Percentiles rank a stretch among this genome's conserved stretches.
These are phyloP conservation scores for Epithemia pelagica DNA, from an alignment of 108 stramenopile species.

Conservation along the genomic window DNA sequence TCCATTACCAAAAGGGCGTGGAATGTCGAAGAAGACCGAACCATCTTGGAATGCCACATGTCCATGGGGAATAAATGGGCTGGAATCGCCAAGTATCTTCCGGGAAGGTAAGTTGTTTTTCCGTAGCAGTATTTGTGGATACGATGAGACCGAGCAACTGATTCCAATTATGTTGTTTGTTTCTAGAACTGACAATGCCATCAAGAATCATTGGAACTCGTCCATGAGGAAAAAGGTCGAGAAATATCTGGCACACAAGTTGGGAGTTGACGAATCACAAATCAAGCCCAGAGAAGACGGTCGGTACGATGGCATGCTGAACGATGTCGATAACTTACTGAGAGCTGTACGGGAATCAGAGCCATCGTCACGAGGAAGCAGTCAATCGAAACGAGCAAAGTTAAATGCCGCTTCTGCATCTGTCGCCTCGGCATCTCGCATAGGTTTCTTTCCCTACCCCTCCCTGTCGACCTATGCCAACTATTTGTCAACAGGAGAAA, in stretches of 20 bases:
- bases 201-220: slow-evolving; percentile 97
- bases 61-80: slow-evolving; percentile 78
- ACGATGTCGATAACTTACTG: slow-evolving; percentile 74
- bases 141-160: background rate
- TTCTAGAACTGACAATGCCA: slow-evolving; percentile 93
- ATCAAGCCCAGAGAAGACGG: slow-evolving; percentile 59
- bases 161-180: background rate
- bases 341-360: slow-evolving; percentile 56
- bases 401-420: no score
- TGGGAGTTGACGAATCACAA: slow-evolving; percentile 36
- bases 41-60: slow-evolving; percentile 56
- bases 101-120: slow-evolving; percentile 74
- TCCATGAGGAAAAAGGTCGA: slow-evolving; percentile 82
- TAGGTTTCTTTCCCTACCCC: background rate
- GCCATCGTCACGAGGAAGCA: background rate
- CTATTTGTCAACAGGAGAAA: background rate
- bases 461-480: background rate
- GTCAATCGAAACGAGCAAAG: slow-evolving; percentile 1
- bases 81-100: slow-evolving; percentile 78
- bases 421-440: background rate
- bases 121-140: background rate
- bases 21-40: slow-evolving; percentile 86
- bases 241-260: slow-evolving; percentile 53
- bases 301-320: slow-evolving; percentile 74
- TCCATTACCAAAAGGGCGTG: slow-evolving; percentile 87